Evolutionary conservation across 1,284 basidiomycete species (phyloP), one percentile per base, ranked within the genome.

Genomic region (Ustilago sp.): DNA sequence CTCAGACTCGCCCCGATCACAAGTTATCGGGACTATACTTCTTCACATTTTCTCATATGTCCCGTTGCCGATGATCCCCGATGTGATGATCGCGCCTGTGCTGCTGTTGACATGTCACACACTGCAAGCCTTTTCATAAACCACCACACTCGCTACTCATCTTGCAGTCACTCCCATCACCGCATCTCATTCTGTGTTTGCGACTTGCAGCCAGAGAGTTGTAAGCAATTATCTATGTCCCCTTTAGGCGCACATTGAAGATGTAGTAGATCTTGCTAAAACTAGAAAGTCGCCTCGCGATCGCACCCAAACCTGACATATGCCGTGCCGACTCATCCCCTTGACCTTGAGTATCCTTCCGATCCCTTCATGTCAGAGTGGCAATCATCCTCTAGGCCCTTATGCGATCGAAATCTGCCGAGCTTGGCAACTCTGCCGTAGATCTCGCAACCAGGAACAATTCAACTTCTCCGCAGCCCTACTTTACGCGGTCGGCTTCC

Each of bases 41-140:
- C 19, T 19, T 19, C 19, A 19, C 19, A 19, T 19, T 19, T 19
- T 19, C 19, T 19, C 19, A 12, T 53, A 12, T 35, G 32, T 35
- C n/a, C 32, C 17, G 3, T 8, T 36, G 32, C 52, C 52, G 52
- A 54, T 54, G 31, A 28, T 31, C 19, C 23, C 11, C 31, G 19
- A 28, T 11, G 17, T 32, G 23, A 19, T 41, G 39, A 13, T 5
- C 19, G 41, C 34, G 9, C 32, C 32, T 55, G 31, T 15, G 43
- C 52, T 34, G 8, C 50, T 45, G 43, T 41, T 63, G 68, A 71
- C 68, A 71, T 65, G 68, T 71, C 68, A 53, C 69, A 47, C 57
- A 45, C 34, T 62, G 59, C 59, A 39, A 8, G 8, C 50, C 35
- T 13, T 32, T 38, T 15, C 28, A 9, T 34, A 17, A 39, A 6